Conservation (phyloP, 2,329 filamentous ascomycete species). For the Alternaria incomplexa region DNA sequence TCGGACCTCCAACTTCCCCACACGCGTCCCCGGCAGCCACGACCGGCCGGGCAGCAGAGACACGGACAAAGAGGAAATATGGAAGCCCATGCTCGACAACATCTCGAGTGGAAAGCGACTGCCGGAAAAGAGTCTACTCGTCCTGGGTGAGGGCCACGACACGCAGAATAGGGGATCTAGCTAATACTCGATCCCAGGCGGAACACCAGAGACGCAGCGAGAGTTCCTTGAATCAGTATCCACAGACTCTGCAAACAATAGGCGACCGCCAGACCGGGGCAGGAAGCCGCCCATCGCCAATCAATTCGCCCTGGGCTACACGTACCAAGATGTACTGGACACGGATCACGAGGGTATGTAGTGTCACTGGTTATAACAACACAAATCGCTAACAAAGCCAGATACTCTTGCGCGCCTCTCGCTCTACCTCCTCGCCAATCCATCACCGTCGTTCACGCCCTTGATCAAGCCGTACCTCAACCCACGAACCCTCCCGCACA, state of each 20-base stretch:
- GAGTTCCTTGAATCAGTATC: constrained; percentile 72
- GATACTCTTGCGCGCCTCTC: constrained; percentile 90
- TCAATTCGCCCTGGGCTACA: constrained; percentile 90
- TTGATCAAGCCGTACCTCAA: constrained; percentile 85
- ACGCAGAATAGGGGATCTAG: constrained; percentile 17
- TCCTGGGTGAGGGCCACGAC: constrained; percentile 68
- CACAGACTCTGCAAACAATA: constrained; percentile 44
- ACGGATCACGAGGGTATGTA: constrained; percentile 84
- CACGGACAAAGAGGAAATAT: constrained; percentile 80
- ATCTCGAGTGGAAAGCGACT: constrained; percentile 89
- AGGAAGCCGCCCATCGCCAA: constrained; percentile 81
- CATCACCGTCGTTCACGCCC: constrained; percentile 80
- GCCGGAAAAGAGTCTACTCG: constrained; percentile 88
- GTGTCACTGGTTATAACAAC: not conserved
- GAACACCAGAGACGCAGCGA: constrained; percentile 80
- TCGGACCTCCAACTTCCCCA: constrained; percentile 40
- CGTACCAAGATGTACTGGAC: constrained; percentile 92
- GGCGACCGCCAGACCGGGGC: constrained; percentile 60
- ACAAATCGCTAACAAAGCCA: constrained; percentile 45
- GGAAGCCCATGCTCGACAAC: constrained; percentile 90
- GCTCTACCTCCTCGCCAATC: constrained; percentile 84
- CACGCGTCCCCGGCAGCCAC: constrained; percentile 26
- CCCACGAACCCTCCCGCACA: constrained; percentile 82
- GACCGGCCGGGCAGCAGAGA: constrained; percentile 62
- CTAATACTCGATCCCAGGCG: constrained; percentile 61